phyloP scores from a whole-genome alignment of 352 stramenopile genomes.

The Phytophthora constricta region DNA sequence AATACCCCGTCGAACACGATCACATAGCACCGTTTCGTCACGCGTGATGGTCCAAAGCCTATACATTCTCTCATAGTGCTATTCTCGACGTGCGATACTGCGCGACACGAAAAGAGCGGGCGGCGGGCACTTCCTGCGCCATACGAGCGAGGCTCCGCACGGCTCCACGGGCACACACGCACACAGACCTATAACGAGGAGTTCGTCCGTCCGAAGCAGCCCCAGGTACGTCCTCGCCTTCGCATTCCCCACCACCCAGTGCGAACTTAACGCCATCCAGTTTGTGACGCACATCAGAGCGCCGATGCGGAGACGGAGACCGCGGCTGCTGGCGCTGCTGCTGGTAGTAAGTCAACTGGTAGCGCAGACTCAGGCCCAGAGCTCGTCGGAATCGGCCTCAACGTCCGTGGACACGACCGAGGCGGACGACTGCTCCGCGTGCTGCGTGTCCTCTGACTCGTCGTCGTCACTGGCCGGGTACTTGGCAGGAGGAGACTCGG shows the following conservation, averaged over 20 bases:
- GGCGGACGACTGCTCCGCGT: conserved; percentile 70
- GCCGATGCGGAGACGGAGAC: conserved; percentile 43
- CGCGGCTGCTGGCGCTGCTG: conserved; percentile 23
- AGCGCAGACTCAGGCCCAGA: conserved; percentile 31
- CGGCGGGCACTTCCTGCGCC: neutral
- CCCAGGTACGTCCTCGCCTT: neutral
- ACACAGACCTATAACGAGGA: too few species aligned
- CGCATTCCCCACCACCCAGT: neutral
- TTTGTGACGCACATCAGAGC: conserved; percentile 5
- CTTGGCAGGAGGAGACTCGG: conserved; percentile 27
- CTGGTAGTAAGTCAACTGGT: conserved; percentile 8
- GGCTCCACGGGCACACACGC: neutral
- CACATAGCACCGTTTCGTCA: too few species aligned
- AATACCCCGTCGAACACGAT: too few species aligned
- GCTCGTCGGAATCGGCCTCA: conserved; percentile 8
- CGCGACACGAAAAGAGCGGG: too few species aligned
- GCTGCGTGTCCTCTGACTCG: conserved; percentile 44
- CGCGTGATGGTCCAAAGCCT: too few species aligned
- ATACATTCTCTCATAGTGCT: too few species aligned
- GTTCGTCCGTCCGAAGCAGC: neutral
- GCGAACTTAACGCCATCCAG: neutral
- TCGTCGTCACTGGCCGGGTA: conserved; percentile 33
- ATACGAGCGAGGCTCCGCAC: neutral
- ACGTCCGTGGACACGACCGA: conserved; percentile 17
- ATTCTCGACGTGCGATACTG: too few species aligned